These are phyloP conservation scores for Pyrenophora teres DNA, from an alignment of 2,329 filamentous ascomycete genomes.

Conservation along the genomic window DNA sequence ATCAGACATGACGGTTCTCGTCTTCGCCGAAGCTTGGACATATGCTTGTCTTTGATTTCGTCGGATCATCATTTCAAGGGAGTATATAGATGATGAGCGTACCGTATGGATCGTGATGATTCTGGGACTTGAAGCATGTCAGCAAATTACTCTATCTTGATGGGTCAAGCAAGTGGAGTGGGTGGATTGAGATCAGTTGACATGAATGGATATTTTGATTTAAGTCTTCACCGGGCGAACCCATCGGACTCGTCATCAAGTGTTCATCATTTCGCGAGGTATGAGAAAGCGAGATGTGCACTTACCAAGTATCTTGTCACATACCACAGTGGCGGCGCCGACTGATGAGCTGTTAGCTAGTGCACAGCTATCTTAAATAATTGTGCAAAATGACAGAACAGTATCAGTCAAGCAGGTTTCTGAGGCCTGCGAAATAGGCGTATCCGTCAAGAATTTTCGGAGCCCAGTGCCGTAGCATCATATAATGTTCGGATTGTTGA, in stretches of 20 bases:
- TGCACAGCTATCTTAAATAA: conserved; percentile 2
- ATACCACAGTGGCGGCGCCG: background rate
- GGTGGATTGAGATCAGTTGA: conserved; percentile 42
- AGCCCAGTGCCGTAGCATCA: conserved; percentile 98
- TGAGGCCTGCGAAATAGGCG: conserved; percentile 93
- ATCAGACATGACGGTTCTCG: conserved; percentile 48
- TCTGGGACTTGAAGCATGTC: conserved; percentile 8
- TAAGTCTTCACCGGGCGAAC: conserved; percentile 68
- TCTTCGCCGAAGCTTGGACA: conserved; percentile 77
- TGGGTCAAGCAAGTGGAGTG: background rate
- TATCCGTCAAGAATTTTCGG: conserved; percentile 84
- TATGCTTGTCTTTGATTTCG: conserved; percentile 91
- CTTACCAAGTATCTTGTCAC: conserved; percentile 21
- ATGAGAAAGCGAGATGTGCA: conserved; percentile 7
- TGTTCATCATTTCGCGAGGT: conserved; percentile 53
- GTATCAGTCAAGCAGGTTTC: conserved; percentile 98
- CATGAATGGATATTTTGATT: conserved; percentile 73
- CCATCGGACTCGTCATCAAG: conserved; percentile 80
- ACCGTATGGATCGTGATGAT: conserved; percentile 18
- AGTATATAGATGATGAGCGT: conserved; percentile 17
- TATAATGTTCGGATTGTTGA: conserved; percentile 39
- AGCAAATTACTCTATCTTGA: conserved; percentile 8
- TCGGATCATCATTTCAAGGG: conserved; percentile 74
- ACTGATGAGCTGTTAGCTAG: conserved; percentile 14
- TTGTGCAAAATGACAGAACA: conserved; percentile 4